phyloP scores from a whole-genome alignment of 192 early-diverging fungal species.

The Geosiphon pyriformis region DNA sequence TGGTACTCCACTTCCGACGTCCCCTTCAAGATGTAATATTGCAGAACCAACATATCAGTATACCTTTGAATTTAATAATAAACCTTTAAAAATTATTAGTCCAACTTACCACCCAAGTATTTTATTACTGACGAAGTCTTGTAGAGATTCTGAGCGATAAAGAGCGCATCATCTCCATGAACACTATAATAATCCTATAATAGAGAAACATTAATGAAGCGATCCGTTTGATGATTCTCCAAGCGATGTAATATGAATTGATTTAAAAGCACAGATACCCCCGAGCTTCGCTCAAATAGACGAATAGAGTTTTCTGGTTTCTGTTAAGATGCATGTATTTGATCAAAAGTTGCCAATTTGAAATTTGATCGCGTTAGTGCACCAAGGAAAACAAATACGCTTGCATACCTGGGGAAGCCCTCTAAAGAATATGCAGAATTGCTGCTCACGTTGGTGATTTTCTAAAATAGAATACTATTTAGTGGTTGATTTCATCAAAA shows the following conservation, averaged over 20 bases:
- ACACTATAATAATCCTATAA: conserved; percentile 77
- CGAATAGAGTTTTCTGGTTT: conserved; percentile 54
- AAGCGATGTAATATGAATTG: neutral
- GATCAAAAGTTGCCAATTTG: neutral
- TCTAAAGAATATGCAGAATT: conserved; percentile 51
- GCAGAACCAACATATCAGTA: neutral
- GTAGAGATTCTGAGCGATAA: conserved; percentile 79
- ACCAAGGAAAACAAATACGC: conserved; percentile 2
- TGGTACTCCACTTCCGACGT: conserved; percentile 53
- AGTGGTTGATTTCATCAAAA: neutral
- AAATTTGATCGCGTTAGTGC: conserved; percentile 1
- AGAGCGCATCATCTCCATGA: conserved; percentile 86
- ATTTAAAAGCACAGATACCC: conserved; percentile 27
- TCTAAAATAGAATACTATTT: conserved; percentile 20
- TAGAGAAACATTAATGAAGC: conserved; percentile 3
- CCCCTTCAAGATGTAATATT: conserved; percentile 29
- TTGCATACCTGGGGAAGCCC: conserved; percentile 42
- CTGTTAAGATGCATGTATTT: conserved; percentile 21
- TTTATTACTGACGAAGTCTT: conserved; percentile 91
- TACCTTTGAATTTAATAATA: conserved; percentile 6
- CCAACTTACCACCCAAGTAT: conserved; percentile 68
- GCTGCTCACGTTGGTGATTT: conserved; percentile 35
- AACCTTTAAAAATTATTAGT: too few species aligned
- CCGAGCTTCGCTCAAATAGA: conserved; percentile 65
- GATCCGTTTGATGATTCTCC: neutral